phyloP scores from a whole-genome alignment of 23 red algal species.

The Gracilaria gracilis region DNA sequence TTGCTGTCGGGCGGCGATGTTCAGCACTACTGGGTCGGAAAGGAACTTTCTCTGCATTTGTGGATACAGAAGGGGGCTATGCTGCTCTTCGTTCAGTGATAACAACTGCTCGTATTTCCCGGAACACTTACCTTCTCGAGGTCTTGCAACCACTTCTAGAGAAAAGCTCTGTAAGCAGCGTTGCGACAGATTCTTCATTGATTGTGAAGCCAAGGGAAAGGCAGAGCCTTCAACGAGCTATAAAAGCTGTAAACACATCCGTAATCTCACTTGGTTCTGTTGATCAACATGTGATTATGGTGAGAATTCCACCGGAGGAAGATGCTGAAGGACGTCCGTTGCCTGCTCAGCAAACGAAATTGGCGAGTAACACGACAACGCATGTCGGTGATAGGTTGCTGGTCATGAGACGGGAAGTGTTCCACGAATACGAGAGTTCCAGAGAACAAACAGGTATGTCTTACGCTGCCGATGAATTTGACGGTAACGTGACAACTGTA shows the following conservation, averaged over 20 bases:
- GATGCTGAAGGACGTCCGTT: slow-evolving; percentile 2
- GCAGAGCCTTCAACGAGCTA: slow-evolving; percentile 20
- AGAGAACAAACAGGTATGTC: background rate
- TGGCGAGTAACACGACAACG: background rate
- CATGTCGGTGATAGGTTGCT: slow-evolving; percentile 41
- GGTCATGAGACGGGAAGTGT: slow-evolving; percentile 44
- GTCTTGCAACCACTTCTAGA: slow-evolving; percentile 25
- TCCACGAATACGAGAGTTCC: background rate
- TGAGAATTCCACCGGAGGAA: background rate
- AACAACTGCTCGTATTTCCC: slow-evolving; percentile 3
- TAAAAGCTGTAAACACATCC: slow-evolving; percentile 23
- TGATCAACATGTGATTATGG: slow-evolving; percentile 10
- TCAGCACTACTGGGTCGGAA: slow-evolving; percentile 39
- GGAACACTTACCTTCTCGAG: slow-evolving; percentile 33
- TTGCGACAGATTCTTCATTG: slow-evolving; percentile 55
- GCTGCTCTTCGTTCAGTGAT: slow-evolving; percentile 53
- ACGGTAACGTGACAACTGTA: background rate
- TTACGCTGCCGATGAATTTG: slow-evolving; percentile 3
- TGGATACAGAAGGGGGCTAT: slow-evolving; percentile 63
- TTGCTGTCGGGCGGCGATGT: slow-evolving; percentile 47
- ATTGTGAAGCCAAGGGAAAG: slow-evolving; percentile 37
- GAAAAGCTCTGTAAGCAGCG: slow-evolving; percentile 55
- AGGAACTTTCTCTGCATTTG: slow-evolving; percentile 68
- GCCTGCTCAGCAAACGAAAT: background rate
- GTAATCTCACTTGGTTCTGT: slow-evolving; percentile 39